Conservation (phyloP, 805 yeast genomes). For the Ascoidea tarda region DNA sequence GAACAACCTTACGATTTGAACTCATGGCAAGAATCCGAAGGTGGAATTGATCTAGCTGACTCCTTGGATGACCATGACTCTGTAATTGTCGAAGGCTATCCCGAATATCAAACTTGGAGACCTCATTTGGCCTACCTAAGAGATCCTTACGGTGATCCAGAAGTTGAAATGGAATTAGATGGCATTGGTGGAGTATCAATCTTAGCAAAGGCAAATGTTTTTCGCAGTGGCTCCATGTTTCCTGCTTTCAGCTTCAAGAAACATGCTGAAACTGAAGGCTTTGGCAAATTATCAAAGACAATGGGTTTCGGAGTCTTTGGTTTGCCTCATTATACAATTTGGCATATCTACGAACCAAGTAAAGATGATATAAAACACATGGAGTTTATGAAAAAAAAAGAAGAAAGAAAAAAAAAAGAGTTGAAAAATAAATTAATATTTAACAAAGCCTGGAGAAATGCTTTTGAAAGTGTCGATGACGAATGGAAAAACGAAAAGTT, state of each 20-base stretch:
- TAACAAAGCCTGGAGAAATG: conserved; percentile 60
- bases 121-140: conserved; percentile 91
- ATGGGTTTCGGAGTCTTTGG: conserved; percentile 87
- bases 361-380: conserved; percentile 77
- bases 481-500: conserved; percentile 65
- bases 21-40: conserved; percentile 79
- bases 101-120: conserved; percentile 96
- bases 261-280: conserved; percentile 97
- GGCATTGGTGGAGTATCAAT: conserved; percentile 98
- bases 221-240: conserved; percentile 81
- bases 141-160: conserved; percentile 91
- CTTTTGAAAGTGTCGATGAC: conserved; percentile 61
- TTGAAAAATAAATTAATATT: conserved; percentile 50
- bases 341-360: conserved; percentile 96
- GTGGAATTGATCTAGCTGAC: conserved; percentile 66
- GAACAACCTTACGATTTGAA: conserved; percentile 79
- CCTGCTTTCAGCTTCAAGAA: conserved; percentile 94
- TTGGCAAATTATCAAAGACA: conserved; percentile 75
- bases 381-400: conserved; percentile 85
- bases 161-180: conserved; percentile 83
- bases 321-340: conserved; percentile 85
- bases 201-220: conserved; percentile 73
- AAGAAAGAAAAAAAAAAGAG: conserved; percentile 47
- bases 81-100: conserved; percentile 94
- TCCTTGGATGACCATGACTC: conserved; percentile 72